Evolutionary conservation across 768 basidiomycete species (phyloP), one percentile per base, ranked within the genome.

Genomic region (Hypholoma fasciculare): DNA sequence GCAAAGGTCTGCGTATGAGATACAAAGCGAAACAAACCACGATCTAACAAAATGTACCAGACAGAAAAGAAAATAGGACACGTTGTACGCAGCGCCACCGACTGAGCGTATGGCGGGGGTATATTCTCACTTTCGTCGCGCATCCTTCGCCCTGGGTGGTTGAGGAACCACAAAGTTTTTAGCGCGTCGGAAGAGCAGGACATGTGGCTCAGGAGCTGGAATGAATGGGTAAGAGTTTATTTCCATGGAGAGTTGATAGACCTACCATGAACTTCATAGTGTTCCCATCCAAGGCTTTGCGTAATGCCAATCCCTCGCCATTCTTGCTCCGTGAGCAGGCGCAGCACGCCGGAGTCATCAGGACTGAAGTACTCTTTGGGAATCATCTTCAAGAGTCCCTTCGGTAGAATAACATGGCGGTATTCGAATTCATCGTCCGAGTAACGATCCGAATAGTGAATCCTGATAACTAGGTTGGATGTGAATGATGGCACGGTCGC

Each of bases 231-330:
- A 52, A 38, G 50, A 55, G 60, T 43, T 5, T 26, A 17, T 34
- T 17, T 8, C 7, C 17, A 8, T 12, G 16, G 19, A 49, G 52
- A 30, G 52, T 48, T n/a, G 13, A 60, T 39, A 12, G 55, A 50
- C 81, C 61, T 61, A 89, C 94, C 92, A 67, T 98, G 96, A n/a
- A 96, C 92, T 78, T 96, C 95, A 67, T 96, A 98, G 66, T 97
- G 95, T 68, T 93, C 91, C 95, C 96, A 98, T 3, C 96, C 96
- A 20, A 96, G 78, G 72, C 92, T 95, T 75, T 99, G 96, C 42
- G 90, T 91, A 61, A 98, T 96, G 8, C 96, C 96, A 56, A 99
- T 94, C 0, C 92, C 91, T 70, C 96, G 83, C 96, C 96, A 99
- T 73, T 99, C 97, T 43, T 82, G 74, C 69, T 99, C 96, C 3